These are phyloP conservation scores for Chlamydomonas sp. DNA, from an alignment of 139 green algal genomes.

Conservation along the genomic window DNA sequence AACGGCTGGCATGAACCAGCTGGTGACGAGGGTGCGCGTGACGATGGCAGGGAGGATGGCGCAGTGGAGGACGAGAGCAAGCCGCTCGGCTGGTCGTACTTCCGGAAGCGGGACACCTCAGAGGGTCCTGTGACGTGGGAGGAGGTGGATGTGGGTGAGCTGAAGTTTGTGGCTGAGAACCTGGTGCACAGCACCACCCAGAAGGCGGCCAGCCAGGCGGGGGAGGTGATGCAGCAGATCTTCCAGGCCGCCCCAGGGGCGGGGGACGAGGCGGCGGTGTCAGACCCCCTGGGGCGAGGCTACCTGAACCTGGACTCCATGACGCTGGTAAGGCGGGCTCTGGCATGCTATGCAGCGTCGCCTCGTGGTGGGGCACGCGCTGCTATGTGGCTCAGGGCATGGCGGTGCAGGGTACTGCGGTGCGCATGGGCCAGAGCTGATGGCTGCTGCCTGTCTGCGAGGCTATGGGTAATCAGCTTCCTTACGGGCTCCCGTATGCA, in stretches of 20 bases:
- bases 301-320: constrained; percentile 28
- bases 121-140: constrained; percentile 26
- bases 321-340: background rate
- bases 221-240: constrained; percentile 35
- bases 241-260: background rate
- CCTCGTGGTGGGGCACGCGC: background rate
- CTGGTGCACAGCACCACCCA: constrained; percentile 27
- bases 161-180: constrained; percentile 31
- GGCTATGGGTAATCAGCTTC: no score
- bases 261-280: background rate
- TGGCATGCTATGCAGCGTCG: background rate
- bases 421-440: background rate
- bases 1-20: background rate
- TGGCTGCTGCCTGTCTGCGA: background rate
- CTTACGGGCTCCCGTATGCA: background rate
- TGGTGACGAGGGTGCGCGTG: no score
- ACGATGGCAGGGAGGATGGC: background rate
- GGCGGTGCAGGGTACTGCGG: constrained; percentile 4
- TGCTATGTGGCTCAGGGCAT: constrained; percentile 4
- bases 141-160: constrained; percentile 32
- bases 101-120: constrained; percentile 7
- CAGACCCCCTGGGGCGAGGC: constrained; percentile 42
- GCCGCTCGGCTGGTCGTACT: constrained; percentile 34
- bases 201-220: constrained; percentile 7
- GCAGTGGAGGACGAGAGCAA: constrained; percentile 24